These are phyloP conservation scores for Dothistroma septosporum DNA, from an alignment of 2,329 filamentous ascomycete species.

Conservation along the genomic window DNA sequence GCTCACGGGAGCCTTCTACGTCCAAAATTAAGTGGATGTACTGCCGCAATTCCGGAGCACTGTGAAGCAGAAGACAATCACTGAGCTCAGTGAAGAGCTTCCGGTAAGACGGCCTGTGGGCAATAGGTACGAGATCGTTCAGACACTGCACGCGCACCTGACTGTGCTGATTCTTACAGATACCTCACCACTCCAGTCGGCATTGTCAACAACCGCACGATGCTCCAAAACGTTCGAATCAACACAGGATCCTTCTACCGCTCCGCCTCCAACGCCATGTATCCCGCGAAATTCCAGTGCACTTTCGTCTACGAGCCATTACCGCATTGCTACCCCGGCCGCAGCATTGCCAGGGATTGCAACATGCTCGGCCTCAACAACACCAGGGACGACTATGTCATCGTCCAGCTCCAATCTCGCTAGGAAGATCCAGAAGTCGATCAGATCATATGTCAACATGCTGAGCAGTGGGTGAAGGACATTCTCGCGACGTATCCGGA, in stretches of 20 bases:
- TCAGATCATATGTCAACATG: not conserved
- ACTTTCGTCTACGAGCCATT: slow-evolving; percentile 12
- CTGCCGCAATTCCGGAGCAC: not conserved
- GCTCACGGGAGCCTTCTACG: not conserved
- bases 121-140: not conserved
- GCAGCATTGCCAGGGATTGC: not conserved
- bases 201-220: not conserved
- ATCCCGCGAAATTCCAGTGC: slow-evolving; percentile 3
- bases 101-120: not conserved
- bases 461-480: slow-evolving; percentile 5
- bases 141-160: not conserved
- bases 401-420: slow-evolving; percentile 2
- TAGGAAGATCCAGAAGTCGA: slow-evolving; percentile 8
- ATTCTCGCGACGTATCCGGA: slow-evolving; percentile 5
- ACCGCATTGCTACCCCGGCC: slow-evolving; percentile 1
- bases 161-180: not conserved
- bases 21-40: not conserved
- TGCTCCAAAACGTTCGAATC: not conserved
- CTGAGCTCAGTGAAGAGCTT: not conserved
- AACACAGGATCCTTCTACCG: not conserved
- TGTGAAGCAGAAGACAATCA: not conserved
- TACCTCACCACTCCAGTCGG: not conserved
- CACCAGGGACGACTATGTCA: slow-evolving; percentile 12
- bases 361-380: slow-evolving; percentile 15
- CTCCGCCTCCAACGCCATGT: not conserved